Conservation (phyloP, 306 rosid genomes). For the Medicago lupulina region DNA sequence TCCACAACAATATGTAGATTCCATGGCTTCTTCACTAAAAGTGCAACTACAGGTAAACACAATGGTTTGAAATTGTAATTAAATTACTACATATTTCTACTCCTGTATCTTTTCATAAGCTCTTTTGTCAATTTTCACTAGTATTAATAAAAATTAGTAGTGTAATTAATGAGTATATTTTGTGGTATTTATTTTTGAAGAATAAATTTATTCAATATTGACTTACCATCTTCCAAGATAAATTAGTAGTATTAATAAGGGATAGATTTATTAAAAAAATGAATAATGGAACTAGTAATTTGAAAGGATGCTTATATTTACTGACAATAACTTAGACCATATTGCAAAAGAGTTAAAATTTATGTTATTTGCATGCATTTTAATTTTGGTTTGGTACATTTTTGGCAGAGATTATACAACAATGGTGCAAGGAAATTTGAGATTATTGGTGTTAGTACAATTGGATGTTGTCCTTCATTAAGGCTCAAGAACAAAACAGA, state of each 20-base stretch:
- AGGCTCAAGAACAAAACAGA: conserved; percentile 60
- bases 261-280: no score
- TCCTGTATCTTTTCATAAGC: neutral
- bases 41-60: conserved; percentile 60
- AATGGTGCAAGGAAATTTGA: conserved; percentile 74
- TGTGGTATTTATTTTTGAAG: no score
- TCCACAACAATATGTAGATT: conserved; percentile 56
- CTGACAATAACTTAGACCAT: no score
- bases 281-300: no score
- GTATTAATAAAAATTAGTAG: no score
- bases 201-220: no score
- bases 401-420: conserved; percentile 60
- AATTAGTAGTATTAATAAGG: no score
- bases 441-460: conserved; percentile 56
- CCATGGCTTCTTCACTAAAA: conserved; percentile 59
- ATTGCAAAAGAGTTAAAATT: neutral
- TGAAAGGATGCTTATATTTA: no score
- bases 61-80: neutral
- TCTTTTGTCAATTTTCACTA: no score
- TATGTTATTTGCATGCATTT: neutral
- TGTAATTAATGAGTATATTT: no score
- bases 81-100: neutral
- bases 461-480: conserved; percentile 76
- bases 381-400: neutral
- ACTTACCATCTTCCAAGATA: no score